A percentile compares a stretch with the other conserved stretches of the same genome.
phyloP scores from a whole-genome alignment of 371 early-diverging fungal species.

The Mucor lusitanicus region DNA sequence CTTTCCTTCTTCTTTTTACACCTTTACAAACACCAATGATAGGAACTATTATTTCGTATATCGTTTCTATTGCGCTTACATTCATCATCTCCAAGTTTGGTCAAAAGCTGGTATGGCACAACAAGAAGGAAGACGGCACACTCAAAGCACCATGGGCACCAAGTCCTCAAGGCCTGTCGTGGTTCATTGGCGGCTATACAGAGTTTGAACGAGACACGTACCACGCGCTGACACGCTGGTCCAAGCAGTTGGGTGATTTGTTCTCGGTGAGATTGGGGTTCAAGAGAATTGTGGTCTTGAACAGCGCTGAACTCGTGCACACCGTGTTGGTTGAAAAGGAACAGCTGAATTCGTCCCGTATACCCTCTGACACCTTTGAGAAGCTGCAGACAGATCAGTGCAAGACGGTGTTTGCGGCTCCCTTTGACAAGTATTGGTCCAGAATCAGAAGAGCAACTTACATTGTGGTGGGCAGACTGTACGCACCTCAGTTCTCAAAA shows the following conservation, averaged over 20 bases:
- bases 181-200: conserved; percentile 28
- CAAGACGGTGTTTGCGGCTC: conserved; percentile 38
- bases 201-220: conserved; percentile 18
- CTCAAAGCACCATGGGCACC: conserved; percentile 40
- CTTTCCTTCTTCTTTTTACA: neutral
- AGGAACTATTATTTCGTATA: conserved; percentile 9
- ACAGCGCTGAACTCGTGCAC: conserved; percentile 28
- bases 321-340: conserved; percentile 35
- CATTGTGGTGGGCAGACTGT: conserved; percentile 16
- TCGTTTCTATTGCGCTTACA: conserved; percentile 10
- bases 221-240: conserved; percentile 37
- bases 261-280: conserved; percentile 37
- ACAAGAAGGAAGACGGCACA: conserved; percentile 40
- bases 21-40: neutral
- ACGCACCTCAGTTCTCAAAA: conserved; percentile 5
- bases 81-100: conserved; percentile 11
- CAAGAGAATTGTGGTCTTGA: conserved; percentile 40
- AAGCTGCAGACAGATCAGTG: conserved; percentile 34
- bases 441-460: conserved; percentile 38
- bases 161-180: conserved; percentile 28
- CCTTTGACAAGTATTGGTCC: conserved; percentile 37
- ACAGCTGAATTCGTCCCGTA: conserved; percentile 36
- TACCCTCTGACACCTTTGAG: conserved; percentile 30
- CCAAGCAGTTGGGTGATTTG: conserved; percentile 22
- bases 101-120: conserved; percentile 27